Base-by-base conservation (phyloP, 208 protist species). In the Leishmania braziliensis region DNA sequence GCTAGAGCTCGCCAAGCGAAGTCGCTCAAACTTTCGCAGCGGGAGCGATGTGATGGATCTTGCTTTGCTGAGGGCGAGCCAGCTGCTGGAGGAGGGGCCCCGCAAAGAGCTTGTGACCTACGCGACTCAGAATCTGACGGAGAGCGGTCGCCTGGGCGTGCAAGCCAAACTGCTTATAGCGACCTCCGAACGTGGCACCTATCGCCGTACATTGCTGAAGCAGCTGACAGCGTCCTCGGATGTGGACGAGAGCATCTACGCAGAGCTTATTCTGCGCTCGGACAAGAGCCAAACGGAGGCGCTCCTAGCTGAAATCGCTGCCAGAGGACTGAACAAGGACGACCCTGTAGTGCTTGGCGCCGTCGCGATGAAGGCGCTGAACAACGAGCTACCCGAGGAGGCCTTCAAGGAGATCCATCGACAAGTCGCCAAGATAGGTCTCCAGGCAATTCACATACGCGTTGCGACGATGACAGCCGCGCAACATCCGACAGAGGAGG, bases 181-280 rank as follows among this genome's bases (percentile, higher is more conserved):
- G 12, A 80, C 79, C 39, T 60, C 88, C 23, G 87, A 95, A 72
- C 89, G 78, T 6, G 91, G 94, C 18, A 43, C 80, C 46, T 79
- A 72, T 14, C 85, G 89, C 36, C 80, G 88, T 54, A 88, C 88
- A 63, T 77, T 89, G 65, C 56, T 96, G 46, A 86, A 81, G 75
- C 93, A 96, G 84, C 78, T 96, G 20, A 82, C 89, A 0, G 85
- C 78, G 26, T 90, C 92, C 12, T 69, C 79, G 29, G 88, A 96
- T 66, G 95, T 92, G 0, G 91, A 96, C 80, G 95, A 98, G 69
- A 60, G 56, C 62, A 84, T 96, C 9, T 96, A 95, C 75, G 92
- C 89, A 0, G 86, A 93, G 78, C 88, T 96, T 53, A 90, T 98
- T 76, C 60, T 88, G 60, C 80, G 89, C n/a, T 90, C 88, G 2